Evolutionary conservation across 768 basidiomycete genomes (phyloP).

Genomic region (Leccinellum albellum): DNA sequence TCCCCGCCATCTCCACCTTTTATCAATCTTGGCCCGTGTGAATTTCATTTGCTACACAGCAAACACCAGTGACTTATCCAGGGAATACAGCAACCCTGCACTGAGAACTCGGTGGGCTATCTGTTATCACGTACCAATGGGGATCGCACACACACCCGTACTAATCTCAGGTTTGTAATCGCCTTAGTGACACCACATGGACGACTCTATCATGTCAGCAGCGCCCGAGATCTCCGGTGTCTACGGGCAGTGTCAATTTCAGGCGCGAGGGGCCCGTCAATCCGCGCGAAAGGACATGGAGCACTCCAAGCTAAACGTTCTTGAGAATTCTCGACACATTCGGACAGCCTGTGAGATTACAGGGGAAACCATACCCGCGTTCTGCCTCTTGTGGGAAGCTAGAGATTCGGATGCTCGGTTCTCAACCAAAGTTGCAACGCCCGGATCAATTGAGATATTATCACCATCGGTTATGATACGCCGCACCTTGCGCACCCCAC

Average conservation of each 20-base stretch:
- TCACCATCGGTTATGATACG: background rate
- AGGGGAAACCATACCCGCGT: background rate
- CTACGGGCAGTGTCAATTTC: background rate
- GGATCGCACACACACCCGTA: background rate
- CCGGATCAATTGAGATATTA: background rate
- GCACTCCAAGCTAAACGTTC: background rate
- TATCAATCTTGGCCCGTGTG: conserved; percentile 26
- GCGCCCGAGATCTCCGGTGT: background rate
- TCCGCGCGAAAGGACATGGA: background rate
- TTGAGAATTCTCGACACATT: no score
- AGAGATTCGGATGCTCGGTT: background rate
- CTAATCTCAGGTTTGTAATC: conserved; percentile 5
- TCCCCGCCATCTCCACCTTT: conserved; percentile 9
- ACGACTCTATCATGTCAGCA: background rate
- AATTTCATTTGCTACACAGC: conserved; percentile 13
- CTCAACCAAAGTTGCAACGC: background rate
- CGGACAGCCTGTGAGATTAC: background rate
- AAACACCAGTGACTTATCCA: background rate
- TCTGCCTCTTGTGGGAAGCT: background rate
- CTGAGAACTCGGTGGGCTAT: no score
- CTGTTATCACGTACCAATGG: background rate
- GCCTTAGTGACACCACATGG: no score
- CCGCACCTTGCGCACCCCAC: no score
- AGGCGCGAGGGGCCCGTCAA: background rate
- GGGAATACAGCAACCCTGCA: conserved; percentile 4